Base-by-base conservation (phyloP, 169 alveolate species). In the Plasmodium billcollinsi region DNA sequence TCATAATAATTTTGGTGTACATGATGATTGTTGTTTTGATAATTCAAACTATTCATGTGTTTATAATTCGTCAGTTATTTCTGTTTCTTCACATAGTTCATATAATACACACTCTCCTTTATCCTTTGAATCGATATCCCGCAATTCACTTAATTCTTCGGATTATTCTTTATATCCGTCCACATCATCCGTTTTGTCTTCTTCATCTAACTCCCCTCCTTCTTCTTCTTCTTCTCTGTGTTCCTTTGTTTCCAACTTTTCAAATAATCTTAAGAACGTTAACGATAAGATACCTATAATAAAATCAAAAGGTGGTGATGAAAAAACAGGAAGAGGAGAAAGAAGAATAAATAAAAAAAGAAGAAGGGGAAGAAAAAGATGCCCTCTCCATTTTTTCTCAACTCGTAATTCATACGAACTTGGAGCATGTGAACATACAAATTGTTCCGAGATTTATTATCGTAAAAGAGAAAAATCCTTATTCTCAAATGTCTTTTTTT, bases 331-430 rank as follows among this genome's bases (percentile, higher is more conserved):
- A 39, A 39, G 47, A 39, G 47, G 47, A 5, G 47, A 39, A 39
- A 39, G 9, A 5, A 39, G 47, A 6, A 56, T 56, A 56, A 9
- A 8, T 2, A 8, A 7, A 12, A 56, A 56, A 18, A 18, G n/a
- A 56, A 14, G 8, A 56, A 56, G 45, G 43, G 18, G 72, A 65
- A 47, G 58, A 66, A 65, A 78, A 47, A 52, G 52, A 50, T 71
- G 66, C 4, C 80, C 80, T 3, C 80, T 71, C 1, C 80, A 26
- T 14, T 71, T 71, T 49, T 71, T 71, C 39, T 71, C 66, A 11
- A 21, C 65, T 12, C n/a, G 58, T 14, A 45, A 70, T 24, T 70
- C 63, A 7, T 70, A 47, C 45, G 21, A 49, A 9, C 11, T 12
- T 47, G 12, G 47, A 39, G 9, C 9, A 39, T 39, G 47, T 39